Evolutionary conservation across 306 rosid genomes (phyloP).

Genomic region (cucumber (Cucumis sativus)): DNA sequence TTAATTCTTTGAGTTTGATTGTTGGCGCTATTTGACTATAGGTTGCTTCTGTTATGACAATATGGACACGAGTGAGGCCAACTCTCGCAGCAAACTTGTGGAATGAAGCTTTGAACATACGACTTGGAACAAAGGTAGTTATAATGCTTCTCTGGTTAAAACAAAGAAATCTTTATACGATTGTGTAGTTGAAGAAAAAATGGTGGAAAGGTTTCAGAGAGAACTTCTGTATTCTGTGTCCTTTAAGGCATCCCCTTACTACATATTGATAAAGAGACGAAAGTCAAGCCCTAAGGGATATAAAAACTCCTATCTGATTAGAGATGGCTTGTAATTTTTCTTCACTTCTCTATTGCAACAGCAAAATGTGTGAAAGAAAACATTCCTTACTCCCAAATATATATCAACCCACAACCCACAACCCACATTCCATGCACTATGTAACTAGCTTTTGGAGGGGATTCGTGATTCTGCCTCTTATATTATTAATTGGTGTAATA

Average conservation of each 20-base stretch:
- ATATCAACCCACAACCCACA: too few relatives aligned
- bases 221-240: neutral
- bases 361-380: too few relatives aligned
- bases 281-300: too few relatives aligned
- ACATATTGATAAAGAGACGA: too few relatives aligned
- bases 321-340: too few relatives aligned
- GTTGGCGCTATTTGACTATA: constrained; percentile 19
- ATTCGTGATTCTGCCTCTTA: too few relatives aligned
- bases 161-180: neutral
- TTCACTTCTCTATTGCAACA: too few relatives aligned
- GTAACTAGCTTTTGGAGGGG: too few relatives aligned
- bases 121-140: constrained; percentile 74
- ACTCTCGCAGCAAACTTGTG: constrained; percentile 87
- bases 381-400: too few relatives aligned
- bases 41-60: constrained; percentile 98
- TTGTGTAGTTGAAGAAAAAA: neutral
- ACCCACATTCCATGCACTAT: too few relatives aligned
- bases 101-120: constrained; percentile 95
- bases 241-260: too few relatives aligned
- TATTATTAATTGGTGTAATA: neutral
- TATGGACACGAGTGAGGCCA: constrained; percentile 85
- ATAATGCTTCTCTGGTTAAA: constrained; percentile 10
- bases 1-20: constrained; percentile 11
- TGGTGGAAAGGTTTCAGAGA: neutral
- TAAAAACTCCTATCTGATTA: too few relatives aligned